Base-by-base conservation (phyloP, 352 stramenopile species). In the Globisporangium okanoganense region DNA sequence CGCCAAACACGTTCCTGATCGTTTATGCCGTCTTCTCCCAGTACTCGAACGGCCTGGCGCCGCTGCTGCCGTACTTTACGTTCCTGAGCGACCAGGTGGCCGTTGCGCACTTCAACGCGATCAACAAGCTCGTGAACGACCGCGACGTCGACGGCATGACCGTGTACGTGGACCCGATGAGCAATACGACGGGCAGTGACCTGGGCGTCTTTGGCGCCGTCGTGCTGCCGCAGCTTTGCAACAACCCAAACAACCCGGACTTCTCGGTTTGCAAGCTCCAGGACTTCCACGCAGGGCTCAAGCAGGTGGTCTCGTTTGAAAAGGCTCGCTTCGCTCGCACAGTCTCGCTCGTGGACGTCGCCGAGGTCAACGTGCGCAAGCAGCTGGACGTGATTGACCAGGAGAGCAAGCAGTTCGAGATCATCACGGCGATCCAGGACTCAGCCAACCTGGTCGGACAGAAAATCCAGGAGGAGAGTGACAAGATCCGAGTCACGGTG, bases 41-140 rank as follows among this genome's bases (percentile, higher is more conserved):
- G 71, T 79, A 70, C 35, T 76, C 40, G 64, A 83, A 35, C 71
- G 69, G 57, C 82, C 85, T 71, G 85, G 56, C 25, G 7, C n/a
- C 40, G 25, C 24, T 68, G 48, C 43, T 63, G 38, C 49, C 55
- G 24, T 63, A 47, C 29, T 63, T 60, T 16, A 63, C 50, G 20
- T 64, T 68, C 49, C 18, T 68, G 22, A 49, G 56, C 8, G 55
- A 68, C 48, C 62, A 68, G 20, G 55, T 67, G 27, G 43, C 62
- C 14, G 16, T 38, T 2, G 56, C 49, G 14, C 62, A 64, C 25
- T 66, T 56, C 52, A 66, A 44, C 41, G 44, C 52, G 12, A 61
- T 64, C 55, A 67, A 62, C 38, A 35, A 44, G 48, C 50, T 67
- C 14, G 49, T 67, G 8, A 20, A 4, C 6, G 40, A 56, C 25